Evolutionary conservation across 371 early-diverging fungal species (phyloP), one percentile per base, ranked within the genome.

Genomic region (Fennellomyces sp.): DNA sequence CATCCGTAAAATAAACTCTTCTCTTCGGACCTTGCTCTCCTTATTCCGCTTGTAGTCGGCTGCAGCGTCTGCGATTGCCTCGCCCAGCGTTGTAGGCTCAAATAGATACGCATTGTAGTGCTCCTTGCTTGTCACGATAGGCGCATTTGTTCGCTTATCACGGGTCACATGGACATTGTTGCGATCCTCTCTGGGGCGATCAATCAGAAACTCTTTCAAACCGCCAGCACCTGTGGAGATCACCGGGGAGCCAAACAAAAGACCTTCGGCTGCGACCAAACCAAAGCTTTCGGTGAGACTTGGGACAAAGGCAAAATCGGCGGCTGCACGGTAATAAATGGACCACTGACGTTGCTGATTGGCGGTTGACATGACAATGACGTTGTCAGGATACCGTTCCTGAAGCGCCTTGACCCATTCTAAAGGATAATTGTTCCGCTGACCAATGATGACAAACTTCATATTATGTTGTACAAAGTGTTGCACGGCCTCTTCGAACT

Each of bases 291-390:
- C 80, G 0, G 80, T 76, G 31, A 76, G 48, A 11, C 81, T 79
- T 1, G 88, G 87, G 3, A 83, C 81, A 58, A 85, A 70, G 0
- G 78, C 63, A 56, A 85, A 80, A 68, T 88, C 88, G n/a, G 88
- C 85, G 6, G 88, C 87, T 2, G 81, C 78, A 33, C 87, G 77
- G 62, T 69, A 80, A 51, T 80, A 81, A 5, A 81, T 60, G 15
- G 76, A 76, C 70, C 82, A 81, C 28, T 79, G 71, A 25, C 80
- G 76, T 56, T 84, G 80, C n/a, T 80, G 69, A 47, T 73, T 75
- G 0, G 72, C 64, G 1, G 76, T 76, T 2, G 73, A 60, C 26
- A 88, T 64, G 21, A 86, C 55, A n/a, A 56, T 50, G 5, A 86
- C 73, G 41, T 85, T 70, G 4, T 79, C 77, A 10, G 84, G 85